A percentile compares a stretch with the other conserved stretches of the same genome.
Evolutionary conservation across 2,329 filamentous ascomycete genomes (phyloP).

Genomic region (Sporothrix humicola): DNA sequence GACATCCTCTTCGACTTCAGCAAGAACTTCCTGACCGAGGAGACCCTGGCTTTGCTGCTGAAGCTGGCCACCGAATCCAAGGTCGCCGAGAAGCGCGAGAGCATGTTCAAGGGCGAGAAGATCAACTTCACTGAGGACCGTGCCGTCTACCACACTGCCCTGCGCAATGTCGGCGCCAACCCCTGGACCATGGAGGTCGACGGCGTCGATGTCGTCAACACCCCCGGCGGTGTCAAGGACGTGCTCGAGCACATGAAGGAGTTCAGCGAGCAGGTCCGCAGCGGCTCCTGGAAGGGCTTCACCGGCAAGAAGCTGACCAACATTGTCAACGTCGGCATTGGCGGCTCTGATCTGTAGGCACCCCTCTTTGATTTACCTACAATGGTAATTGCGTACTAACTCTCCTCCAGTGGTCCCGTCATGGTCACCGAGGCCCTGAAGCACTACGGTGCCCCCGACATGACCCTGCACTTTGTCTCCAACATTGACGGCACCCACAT

Average conservation of each 20-base stretch:
- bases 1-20: slow-evolving; percentile 98
- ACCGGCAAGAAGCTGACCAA: slow-evolving; percentile 97
- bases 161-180: slow-evolving; percentile 76
- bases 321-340: slow-evolving; percentile 97
- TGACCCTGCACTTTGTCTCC: slow-evolving; percentile 96
- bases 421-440: slow-evolving; percentile 99
- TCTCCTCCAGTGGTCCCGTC: slow-evolving; percentile 76
- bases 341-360: slow-evolving; percentile 93
- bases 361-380: not conserved
- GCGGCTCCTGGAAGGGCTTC: slow-evolving; percentile 95
- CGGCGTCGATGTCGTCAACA: slow-evolving; percentile 89
- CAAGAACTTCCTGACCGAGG: slow-evolving; percentile 97
- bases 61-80: slow-evolving; percentile 91
- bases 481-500: slow-evolving; percentile 99
- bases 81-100: slow-evolving; percentile 91
- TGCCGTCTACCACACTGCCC: slow-evolving; percentile 92
- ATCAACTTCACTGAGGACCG: slow-evolving; percentile 99
- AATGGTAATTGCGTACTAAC: not conserved
- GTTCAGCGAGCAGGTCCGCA: slow-evolving; percentile 93
- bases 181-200: slow-evolving; percentile 85
- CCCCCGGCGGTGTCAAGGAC: slow-evolving; percentile 83
- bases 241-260: slow-evolving; percentile 98
- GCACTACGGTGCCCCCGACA: slow-evolving; percentile 83
- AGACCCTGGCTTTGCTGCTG: slow-evolving; percentile 84
- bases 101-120: slow-evolving; percentile 96